A percentile compares a stretch with the other conserved stretches of the same genome.
Conservation (phyloP, 768 basidiomycete genomes). For the Lentinula boryana region DNA sequence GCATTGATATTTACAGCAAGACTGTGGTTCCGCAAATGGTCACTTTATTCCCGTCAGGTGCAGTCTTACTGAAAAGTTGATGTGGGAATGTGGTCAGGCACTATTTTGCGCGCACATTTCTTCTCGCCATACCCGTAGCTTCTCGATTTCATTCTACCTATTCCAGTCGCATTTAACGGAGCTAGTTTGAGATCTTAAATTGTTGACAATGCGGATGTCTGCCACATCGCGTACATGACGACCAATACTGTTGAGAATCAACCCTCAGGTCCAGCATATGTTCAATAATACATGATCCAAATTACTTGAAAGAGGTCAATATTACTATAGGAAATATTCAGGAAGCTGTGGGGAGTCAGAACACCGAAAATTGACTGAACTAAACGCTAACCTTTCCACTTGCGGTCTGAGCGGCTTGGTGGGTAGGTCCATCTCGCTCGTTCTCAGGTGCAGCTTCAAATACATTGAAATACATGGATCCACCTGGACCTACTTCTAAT, state of each 20-base stretch:
- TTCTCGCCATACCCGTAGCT: not conserved
- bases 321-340: conserved; percentile 64
- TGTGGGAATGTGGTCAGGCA: not conserved
- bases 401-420: conserved; percentile 68
- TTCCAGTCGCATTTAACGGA: not conserved
- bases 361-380: not conserved
- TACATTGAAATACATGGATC: conserved; percentile 89
- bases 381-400: conserved; percentile 55
- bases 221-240: not conserved
- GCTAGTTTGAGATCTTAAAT: not conserved
- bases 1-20: conserved; percentile 22
- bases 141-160: not conserved
- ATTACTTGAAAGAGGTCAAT: not conserved
- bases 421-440: conserved; percentile 82
- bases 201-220: no score
- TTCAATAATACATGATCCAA: not conserved
- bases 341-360: conserved; percentile 45
- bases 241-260: not conserved
- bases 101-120: not conserved
- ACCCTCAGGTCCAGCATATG: not conserved
- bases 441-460: conserved; percentile 99
- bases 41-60: conserved; percentile 5
- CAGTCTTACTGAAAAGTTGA: not conserved
- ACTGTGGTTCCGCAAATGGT: conserved; percentile 17
- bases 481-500: conserved; percentile 89